These are phyloP conservation scores for Antrodiella citrinella DNA, from an alignment of 768 basidiomycete genomes.

Conservation along the genomic window DNA sequence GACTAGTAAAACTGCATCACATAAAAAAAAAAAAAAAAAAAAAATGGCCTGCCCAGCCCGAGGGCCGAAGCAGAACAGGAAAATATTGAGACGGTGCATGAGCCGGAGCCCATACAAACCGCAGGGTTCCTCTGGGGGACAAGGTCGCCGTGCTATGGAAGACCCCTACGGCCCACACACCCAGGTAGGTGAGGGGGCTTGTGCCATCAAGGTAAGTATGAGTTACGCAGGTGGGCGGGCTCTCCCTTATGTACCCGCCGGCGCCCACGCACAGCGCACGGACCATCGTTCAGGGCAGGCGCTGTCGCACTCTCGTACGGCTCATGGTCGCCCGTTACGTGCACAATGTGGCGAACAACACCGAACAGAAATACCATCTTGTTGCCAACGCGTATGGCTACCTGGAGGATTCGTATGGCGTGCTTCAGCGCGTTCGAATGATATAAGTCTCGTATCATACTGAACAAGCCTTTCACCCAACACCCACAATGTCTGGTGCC, in stretches of 20 bases:
- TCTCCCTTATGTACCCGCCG: constrained; percentile 13
- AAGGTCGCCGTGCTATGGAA: constrained; percentile 49
- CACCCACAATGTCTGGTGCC: constrained; percentile 16
- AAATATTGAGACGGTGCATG: constrained; percentile 41
- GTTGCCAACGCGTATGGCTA: not conserved
- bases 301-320: not conserved
- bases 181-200: constrained; percentile 29
- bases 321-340: not conserved
- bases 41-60: constrained; percentile 41
- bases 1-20: too few species aligned
- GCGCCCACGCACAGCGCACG: constrained; percentile 19
- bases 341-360: not conserved
- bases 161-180: constrained; percentile 27
- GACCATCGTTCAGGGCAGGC: constrained; percentile 21
- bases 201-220: constrained; percentile 30
- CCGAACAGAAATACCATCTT: not conserved
- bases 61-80: constrained; percentile 40
- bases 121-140: constrained; percentile 37
- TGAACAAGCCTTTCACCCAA: not conserved
- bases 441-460: not conserved
- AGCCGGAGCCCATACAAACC: constrained; percentile 41
- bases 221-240: constrained; percentile 11
- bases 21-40: too few species aligned
- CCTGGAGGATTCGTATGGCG: not conserved
- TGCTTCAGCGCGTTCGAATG: not conserved